Percentiles rank a stretch among this genome's conserved stretches.
phyloP scores from a whole-genome alignment of 108 stramenopile species.

The Cyclotella sp. region DNA sequence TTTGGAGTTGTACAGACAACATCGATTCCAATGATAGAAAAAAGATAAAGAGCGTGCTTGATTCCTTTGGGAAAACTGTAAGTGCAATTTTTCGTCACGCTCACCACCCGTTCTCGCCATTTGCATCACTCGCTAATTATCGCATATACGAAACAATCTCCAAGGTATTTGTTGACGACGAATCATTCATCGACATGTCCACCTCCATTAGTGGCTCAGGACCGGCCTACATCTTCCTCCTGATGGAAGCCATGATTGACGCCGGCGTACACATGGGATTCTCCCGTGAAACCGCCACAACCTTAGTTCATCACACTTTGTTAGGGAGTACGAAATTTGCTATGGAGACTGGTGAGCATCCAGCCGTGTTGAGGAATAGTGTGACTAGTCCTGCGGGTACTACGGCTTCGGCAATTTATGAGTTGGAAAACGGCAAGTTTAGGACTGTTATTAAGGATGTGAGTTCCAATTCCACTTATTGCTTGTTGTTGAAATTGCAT shows the following conservation, averaged over 20 bases:
- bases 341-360: constrained; percentile 85
- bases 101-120: not conserved
- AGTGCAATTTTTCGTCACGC: constrained; percentile 5
- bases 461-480: not conserved
- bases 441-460: constrained; percentile 88
- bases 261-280: constrained; percentile 96
- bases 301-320: constrained; percentile 78
- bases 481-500: not conserved
- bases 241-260: constrained; percentile 94
- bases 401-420: constrained; percentile 92
- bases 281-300: constrained; percentile 76
- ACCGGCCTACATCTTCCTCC: constrained; percentile 92
- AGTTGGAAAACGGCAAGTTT: constrained; percentile 91
- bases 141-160: not conserved
- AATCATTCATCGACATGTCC: constrained; percentile 91
- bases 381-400: constrained; percentile 96
- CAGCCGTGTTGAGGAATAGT: constrained; percentile 83
- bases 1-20: constrained; percentile 84
- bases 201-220: constrained; percentile 90
- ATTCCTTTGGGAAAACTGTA: constrained; percentile 78
- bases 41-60: constrained; percentile 60
- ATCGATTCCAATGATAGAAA: constrained; percentile 65
- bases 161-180: constrained; percentile 88
- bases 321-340: constrained; percentile 87
- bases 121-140: not conserved